phyloP scores from a whole-genome alignment of 1,284 basidiomycete genomes.

The Pseudozyma sp. region DNA sequence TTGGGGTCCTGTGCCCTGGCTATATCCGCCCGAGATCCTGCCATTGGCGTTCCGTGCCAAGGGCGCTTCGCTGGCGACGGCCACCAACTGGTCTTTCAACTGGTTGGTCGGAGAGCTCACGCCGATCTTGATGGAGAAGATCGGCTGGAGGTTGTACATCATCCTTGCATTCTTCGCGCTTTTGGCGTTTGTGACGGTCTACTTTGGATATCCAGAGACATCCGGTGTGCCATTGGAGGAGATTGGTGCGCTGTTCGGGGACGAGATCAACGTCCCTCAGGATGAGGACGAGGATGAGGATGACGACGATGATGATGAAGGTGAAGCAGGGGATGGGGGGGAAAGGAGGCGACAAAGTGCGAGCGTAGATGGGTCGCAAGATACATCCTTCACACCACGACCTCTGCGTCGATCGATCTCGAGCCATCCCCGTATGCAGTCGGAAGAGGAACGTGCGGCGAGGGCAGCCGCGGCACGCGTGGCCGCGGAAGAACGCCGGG shows the following conservation, averaged over 20 bases:
- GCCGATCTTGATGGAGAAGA: conserved; percentile 86
- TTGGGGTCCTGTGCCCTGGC: conserved; percentile 82
- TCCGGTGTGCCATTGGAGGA: conserved; percentile 73
- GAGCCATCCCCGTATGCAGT: conserved; percentile 74
- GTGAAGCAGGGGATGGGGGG: conserved; percentile 27
- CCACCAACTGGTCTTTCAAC: conserved; percentile 73
- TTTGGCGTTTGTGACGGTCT: conserved; percentile 78
- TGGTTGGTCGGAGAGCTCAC: conserved; percentile 90
- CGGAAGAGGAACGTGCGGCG: conserved; percentile 79
- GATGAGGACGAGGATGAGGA: conserved; percentile 46
- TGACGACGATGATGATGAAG: conserved; percentile 27
- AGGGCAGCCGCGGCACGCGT: conserved; percentile 63
- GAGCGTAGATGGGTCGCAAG: conserved; percentile 27
- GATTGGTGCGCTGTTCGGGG: conserved; percentile 71
- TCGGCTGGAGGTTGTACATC: conserved; percentile 91
- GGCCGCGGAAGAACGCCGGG: conserved; percentile 72
- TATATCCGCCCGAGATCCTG: conserved; percentile 81
- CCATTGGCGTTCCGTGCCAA: conserved; percentile 73
- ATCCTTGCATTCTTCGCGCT: conserved; percentile 96
- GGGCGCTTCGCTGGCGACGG: conserved; percentile 74
- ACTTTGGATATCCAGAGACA: conserved; percentile 77
- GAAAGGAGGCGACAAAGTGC: conserved; percentile 27
- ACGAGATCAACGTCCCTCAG: conserved; percentile 63
- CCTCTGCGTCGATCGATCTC: conserved; percentile 54
- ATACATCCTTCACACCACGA: conserved; percentile 36